Evolutionary conservation across 306 rosid species (phyloP), one percentile per base, ranked within the genome.

Genomic region (Cucurbita maxima): DNA sequence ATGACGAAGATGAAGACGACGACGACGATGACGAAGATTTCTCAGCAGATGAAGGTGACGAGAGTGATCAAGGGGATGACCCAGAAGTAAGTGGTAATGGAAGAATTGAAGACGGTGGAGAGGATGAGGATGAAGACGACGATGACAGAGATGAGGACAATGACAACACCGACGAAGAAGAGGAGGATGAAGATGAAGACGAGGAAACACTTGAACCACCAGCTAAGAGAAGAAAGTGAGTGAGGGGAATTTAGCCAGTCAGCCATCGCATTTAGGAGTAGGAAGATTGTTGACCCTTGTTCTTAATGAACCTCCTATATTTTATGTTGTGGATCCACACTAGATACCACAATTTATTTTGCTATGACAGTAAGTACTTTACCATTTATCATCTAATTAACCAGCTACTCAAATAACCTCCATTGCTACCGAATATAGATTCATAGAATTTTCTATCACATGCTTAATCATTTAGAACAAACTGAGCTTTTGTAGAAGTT

Each of bases 151-250:
- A 87, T 0, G 90, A 75, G 0, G 93, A 80, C 0, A 88, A 81
- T 0, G 92, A 75, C 0, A 85, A 74, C 0, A 89, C 76, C 0
- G 89, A 59, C 0, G 88, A 67, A 0, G 90, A 56, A 0, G 91
- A 81, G 0, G 91, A 78, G 0, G 85, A 83, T 0, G 90, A 77
- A 0, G 96, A 88, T 0, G 91, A 86, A 0, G 91, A 87, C 0
- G 96, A 82, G 10, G 90, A 84, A 77, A 72, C 79, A 78, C 86
- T 81, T 2, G 90, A 88, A 76, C 96, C 96, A 74, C 96, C 96
- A 18, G 60, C 86, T 1, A 92, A 92, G 79, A 92, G 82, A 89
- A 85, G 85, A 86, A 92, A 92, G 88, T 92, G 88, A 88, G 79
- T 25, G 76, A 79, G 76, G 72, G 76, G 70, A 80, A 41, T 74